Percentiles rank a stretch among this genome's conserved stretches.
Conservation (phyloP, 1,284 basidiomycete species). For the Kwoniella shivajii region DNA sequence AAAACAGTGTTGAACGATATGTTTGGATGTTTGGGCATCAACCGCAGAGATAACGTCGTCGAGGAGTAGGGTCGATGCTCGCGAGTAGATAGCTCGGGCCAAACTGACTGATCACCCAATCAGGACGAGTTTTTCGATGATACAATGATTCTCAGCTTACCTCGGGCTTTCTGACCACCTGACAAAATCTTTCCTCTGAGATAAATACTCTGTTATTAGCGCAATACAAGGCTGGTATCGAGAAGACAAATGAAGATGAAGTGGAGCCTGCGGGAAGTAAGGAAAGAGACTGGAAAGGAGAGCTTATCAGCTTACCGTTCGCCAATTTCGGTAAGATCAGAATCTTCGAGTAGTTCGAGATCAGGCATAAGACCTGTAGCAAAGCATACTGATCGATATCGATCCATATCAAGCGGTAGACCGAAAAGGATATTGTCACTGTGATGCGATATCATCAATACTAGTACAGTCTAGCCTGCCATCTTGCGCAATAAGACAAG, state of each 20-base stretch:
- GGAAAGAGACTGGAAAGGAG: constrained; percentile 5
- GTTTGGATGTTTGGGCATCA: constrained; percentile 79
- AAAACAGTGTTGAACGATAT: constrained; percentile 76
- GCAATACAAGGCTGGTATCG: no score
- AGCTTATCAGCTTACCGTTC: constrained; percentile 46
- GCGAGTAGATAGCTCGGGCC: constrained; percentile 47
- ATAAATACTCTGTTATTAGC: no score
- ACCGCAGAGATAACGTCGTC: constrained; percentile 57
- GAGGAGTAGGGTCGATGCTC: constrained; percentile 38
- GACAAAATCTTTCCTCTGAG: constrained; percentile 40
- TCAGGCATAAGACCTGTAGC: constrained; percentile 56
- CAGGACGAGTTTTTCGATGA: no score
- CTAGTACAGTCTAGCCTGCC: neutral
- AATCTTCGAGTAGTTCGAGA: constrained; percentile 56
- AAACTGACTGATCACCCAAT: constrained; percentile 49
- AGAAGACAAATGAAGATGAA: no score
- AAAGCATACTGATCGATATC: constrained; percentile 49
- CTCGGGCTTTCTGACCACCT: constrained; percentile 64
- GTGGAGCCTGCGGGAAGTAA: no score
- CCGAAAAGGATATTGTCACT: constrained; percentile 61
- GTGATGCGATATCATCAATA: neutral
- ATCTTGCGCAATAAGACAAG: no score
- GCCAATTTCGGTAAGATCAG: constrained; percentile 60
- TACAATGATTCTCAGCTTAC: constrained; percentile 5
- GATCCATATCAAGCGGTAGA: constrained; percentile 51